These are phyloP conservation scores for Phytophthora pinifolia DNA, from an alignment of 352 stramenopile species.

Conservation along the genomic window DNA sequence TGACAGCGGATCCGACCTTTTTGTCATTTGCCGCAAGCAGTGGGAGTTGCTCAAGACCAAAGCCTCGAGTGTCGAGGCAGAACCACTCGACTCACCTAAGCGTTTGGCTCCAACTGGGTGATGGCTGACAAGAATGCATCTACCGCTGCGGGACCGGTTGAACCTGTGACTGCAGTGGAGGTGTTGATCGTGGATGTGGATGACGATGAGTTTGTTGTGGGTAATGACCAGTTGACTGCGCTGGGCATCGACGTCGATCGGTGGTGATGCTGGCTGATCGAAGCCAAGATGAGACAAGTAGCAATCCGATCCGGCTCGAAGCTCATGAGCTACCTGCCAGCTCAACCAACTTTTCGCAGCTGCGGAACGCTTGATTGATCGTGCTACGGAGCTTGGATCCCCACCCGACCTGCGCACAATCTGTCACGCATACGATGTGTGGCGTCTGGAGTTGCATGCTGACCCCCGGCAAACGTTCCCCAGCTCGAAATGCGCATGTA, in stretches of 20 bases:
- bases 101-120: background rate
- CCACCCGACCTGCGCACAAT: background rate
- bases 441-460: constrained; percentile 3
- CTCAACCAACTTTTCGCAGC: constrained; percentile 1
- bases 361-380: constrained; percentile 1
- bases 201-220: constrained; percentile 21
- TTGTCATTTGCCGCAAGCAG: background rate
- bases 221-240: constrained; percentile 9
- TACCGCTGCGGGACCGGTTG: constrained; percentile 2
- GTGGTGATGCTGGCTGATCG: constrained; percentile 5
- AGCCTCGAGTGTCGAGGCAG: background rate
- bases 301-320: background rate
- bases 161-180: constrained; percentile 2
- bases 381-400: constrained; percentile 13
- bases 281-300: background rate
- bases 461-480: constrained; percentile 7
- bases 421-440: background rate
- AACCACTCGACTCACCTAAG: background rate
- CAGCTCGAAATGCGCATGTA: constrained; percentile 1
- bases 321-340: constrained; percentile 1
- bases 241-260: constrained; percentile 21
- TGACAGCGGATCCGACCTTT: constrained; percentile 11
- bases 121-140: background rate
- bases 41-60: background rate
- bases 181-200: constrained; percentile 2